Conservation (phyloP, 495 filamentous ascomycete species). For the Parmelia sp. region DNA sequence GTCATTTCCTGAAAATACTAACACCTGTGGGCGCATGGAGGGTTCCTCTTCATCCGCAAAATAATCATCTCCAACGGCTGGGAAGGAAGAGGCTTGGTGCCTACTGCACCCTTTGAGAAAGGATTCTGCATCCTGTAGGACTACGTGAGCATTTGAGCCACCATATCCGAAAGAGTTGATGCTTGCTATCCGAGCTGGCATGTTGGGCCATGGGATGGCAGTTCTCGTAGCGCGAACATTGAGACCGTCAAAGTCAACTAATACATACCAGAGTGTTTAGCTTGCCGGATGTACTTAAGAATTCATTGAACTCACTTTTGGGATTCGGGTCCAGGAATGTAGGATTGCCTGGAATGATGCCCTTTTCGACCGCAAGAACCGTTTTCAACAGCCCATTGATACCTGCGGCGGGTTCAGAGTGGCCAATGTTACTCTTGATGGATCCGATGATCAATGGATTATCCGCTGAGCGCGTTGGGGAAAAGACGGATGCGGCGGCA, state of each 20-base stretch:
- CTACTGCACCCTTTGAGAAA: no score
- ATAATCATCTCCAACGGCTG: constrained; percentile 8
- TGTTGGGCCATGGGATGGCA: no score
- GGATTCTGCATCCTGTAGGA: constrained; percentile 23
- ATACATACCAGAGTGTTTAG: no score
- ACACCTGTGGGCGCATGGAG: constrained; percentile 22
- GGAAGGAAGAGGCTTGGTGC: background rate
- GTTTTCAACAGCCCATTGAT: constrained; percentile 52
- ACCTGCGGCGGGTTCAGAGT: constrained; percentile 37
- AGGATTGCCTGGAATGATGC: constrained; percentile 41
- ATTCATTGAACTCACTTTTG: no score
- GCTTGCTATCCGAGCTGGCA: constrained; percentile 26
- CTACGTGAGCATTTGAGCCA: constrained; percentile 44
- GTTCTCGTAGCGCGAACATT: no score
- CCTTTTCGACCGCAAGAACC: constrained; percentile 42
- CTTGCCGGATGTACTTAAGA: no score
- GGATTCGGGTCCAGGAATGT: constrained; percentile 36
- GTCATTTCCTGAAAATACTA: constrained; percentile 34
- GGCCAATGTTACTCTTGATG: constrained; percentile 44
- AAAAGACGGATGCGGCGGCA: background rate
- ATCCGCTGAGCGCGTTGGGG: no score
- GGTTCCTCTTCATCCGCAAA: constrained; percentile 7
- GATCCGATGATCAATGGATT: no score
- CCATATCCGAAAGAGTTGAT: constrained; percentile 47
- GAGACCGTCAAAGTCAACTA: no score